These are phyloP conservation scores for Pyricularia sp. DNA, from an alignment of 2,329 filamentous ascomycete species.

Conservation along the genomic window DNA sequence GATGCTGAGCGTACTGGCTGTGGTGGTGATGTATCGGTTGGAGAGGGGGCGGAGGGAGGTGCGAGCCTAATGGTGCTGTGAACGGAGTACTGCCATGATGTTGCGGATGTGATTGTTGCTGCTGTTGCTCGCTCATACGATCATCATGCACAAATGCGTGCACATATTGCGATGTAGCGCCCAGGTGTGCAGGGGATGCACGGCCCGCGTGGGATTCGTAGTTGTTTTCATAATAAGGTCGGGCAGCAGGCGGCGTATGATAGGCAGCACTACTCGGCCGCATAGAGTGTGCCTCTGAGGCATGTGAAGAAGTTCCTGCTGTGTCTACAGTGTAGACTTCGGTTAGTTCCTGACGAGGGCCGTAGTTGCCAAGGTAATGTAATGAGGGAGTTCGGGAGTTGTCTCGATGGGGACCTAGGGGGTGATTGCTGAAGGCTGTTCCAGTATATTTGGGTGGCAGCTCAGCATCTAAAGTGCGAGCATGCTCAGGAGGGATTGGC, in stretches of 20 bases:
- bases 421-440: background rate
- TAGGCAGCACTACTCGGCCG: background rate
- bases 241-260: background rate
- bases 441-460: background rate
- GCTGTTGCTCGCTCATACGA: background rate
- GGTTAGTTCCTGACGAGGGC: background rate
- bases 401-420: background rate
- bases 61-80: background rate
- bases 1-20: background rate
- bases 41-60: slow-evolving; percentile 1
- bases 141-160: background rate
- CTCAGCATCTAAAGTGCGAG: background rate
- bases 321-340: background rate
- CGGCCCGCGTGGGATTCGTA: background rate
- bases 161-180: background rate
- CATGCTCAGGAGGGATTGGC: background rate
- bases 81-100: background rate
- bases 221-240: background rate
- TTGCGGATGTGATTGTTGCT: background rate
- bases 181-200: background rate
- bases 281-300: background rate
- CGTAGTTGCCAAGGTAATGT: background rate
- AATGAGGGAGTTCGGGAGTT: background rate
- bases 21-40: background rate
- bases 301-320: background rate